Evolutionary conservation across 2,329 filamentous ascomycete species (phyloP).

Genomic region (Venturia asperata): DNA sequence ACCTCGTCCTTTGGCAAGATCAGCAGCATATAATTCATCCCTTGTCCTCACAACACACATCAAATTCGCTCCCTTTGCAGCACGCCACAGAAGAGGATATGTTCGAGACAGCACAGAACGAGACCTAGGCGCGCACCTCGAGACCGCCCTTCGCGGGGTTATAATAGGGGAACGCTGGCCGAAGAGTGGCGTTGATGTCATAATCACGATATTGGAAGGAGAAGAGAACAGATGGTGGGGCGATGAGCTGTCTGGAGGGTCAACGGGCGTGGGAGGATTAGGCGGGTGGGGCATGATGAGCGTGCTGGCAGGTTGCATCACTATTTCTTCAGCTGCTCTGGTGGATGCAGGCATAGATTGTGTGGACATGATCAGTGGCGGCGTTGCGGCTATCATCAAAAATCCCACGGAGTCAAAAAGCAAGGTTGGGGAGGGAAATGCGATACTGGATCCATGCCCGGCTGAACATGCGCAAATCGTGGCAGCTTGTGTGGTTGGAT

Average conservation of each 20-base stretch:
- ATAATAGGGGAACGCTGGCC: constrained; percentile 94
- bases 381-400: constrained; percentile 71
- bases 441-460: constrained; percentile 72
- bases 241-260: constrained; percentile 44
- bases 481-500: constrained; percentile 84
- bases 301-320: constrained; percentile 84
- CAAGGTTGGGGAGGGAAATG: constrained; percentile 26
- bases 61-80: constrained; percentile 94
- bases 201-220: constrained; percentile 86
- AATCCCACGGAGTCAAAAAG: constrained; percentile 25
- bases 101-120: constrained; percentile 72
- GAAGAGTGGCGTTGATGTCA: constrained; percentile 95
- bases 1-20: constrained; percentile 80
- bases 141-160: constrained; percentile 80
- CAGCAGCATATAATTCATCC: constrained; percentile 85
- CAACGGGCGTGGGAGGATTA: constrained; percentile 31
- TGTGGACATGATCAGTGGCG: constrained; percentile 81
- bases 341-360: constrained; percentile 95
- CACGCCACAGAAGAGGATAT: constrained; percentile 73
- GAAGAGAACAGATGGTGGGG: constrained; percentile 72
- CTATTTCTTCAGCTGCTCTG: constrained; percentile 84
- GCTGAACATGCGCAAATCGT: constrained; percentile 70
- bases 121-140: constrained; percentile 83
- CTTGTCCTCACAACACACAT: constrained; percentile 87
- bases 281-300: constrained; percentile 80